Conservation (phyloP, 345 rosid species). For the Brassica rapa region DNA sequence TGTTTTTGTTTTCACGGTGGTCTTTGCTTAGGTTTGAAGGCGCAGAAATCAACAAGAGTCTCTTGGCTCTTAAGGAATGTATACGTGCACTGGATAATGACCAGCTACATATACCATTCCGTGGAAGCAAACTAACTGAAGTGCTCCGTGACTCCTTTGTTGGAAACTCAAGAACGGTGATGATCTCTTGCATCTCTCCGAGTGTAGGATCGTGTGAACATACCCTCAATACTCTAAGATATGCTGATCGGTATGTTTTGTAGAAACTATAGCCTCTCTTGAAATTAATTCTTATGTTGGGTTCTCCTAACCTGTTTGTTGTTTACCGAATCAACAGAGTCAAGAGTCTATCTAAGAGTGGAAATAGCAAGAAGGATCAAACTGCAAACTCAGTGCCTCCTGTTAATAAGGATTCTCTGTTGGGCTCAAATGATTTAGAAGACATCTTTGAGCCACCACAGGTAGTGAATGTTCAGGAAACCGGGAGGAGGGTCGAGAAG, state of each 20-base stretch:
- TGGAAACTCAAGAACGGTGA: neutral
- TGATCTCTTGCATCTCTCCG: slow-evolving; percentile 3
- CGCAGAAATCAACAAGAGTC: neutral
- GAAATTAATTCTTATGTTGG: neutral
- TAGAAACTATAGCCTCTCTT: neutral
- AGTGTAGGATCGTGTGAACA: neutral
- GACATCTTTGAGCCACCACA: neutral
- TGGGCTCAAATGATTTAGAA: neutral
- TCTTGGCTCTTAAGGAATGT: neutral
- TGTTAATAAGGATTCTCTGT: neutral
- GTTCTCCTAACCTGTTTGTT: neutral
- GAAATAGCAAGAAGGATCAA: neutral
- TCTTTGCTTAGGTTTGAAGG: neutral
- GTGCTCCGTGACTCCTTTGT: neutral
- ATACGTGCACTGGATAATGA: slow-evolving; percentile 3
- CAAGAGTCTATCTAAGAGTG: neutral
- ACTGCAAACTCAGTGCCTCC: neutral
- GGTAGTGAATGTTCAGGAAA: neutral
- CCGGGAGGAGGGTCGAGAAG: neutral
- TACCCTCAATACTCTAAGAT: neutral
- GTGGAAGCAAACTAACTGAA: slow-evolving; percentile 1
- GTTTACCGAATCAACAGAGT: neutral
- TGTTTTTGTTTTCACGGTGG: neutral
- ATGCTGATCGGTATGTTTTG: neutral
- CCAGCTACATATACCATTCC: slow-evolving; percentile 7